Evolutionary conservation across 306 rosid species (phyloP).

Genomic region (Vigna mungo): DNA sequence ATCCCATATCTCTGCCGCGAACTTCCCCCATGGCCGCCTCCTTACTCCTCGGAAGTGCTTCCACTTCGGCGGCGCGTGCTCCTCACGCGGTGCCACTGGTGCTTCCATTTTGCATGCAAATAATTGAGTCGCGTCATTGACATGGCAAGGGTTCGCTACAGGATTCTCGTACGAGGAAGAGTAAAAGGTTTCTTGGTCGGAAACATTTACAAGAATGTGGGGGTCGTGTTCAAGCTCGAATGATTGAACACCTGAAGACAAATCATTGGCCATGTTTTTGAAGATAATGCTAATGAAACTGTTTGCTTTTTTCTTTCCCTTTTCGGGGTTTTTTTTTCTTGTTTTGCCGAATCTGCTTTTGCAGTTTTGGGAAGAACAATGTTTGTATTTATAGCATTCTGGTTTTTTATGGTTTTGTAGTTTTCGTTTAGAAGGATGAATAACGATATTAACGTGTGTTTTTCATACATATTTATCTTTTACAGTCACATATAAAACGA

Average conservation of each 20-base stretch:
- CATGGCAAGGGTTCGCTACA: neutral
- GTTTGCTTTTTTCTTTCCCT: neutral
- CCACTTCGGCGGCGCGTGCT: neutral
- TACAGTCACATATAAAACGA: no score
- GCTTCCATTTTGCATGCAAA: neutral
- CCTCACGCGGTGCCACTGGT: neutral
- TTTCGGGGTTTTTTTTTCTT: neutral
- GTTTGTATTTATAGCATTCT: neutral
- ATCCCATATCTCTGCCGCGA: conserved; percentile 23
- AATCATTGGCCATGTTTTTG: neutral
- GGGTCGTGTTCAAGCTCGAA: neutral
- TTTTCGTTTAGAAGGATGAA: neutral
- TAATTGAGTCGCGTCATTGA: neutral
- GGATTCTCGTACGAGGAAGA: neutral
- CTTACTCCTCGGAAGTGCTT: conserved; percentile 5
- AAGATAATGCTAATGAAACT: neutral
- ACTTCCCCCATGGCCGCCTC: conserved; percentile 32
- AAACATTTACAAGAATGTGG: neutral
- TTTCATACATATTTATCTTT: neutral
- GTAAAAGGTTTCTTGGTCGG: neutral
- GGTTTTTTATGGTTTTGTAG: neutral
- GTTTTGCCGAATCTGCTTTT: neutral
- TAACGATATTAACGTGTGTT: neutral
- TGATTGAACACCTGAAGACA: neutral
- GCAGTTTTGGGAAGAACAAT: neutral